Conservation (phyloP, 1,284 basidiomycete genomes). For the Trichosporon asahii region DNA sequence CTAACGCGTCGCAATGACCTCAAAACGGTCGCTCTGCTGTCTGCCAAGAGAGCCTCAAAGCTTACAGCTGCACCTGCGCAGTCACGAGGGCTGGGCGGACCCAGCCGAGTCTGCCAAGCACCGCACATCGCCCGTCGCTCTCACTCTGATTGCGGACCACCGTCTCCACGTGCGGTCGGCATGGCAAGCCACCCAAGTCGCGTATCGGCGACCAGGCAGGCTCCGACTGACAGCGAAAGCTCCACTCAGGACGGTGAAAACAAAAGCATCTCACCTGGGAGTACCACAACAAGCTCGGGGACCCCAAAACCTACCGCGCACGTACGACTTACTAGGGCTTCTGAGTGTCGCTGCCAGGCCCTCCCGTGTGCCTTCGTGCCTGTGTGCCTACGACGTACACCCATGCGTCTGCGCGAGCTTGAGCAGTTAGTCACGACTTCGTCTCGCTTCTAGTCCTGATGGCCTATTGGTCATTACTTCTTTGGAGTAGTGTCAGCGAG, state of each 20-base stretch:
- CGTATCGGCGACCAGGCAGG: neutral
- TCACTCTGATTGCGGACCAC: neutral
- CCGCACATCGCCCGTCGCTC: neutral
- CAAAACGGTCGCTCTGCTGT: neutral
- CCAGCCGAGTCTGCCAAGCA: neutral
- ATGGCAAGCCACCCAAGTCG: neutral
- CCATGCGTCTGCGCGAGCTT: neutral
- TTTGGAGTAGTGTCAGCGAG: neutral
- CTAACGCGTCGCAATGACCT: neutral
- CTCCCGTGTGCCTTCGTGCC: neutral
- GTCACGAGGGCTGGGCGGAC: neutral
- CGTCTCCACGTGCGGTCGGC: neutral
- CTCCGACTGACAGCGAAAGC: neutral
- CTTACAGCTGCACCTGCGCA: neutral
- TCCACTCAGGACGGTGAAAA: neutral
- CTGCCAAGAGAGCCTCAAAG: neutral
- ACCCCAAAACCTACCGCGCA: conserved; percentile 4
- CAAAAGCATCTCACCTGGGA: neutral
- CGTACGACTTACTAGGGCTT: neutral
- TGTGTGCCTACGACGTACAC: neutral
- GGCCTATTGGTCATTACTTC: neutral
- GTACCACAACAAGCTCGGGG: neutral
- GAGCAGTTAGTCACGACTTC: neutral
- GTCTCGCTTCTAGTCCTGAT: neutral
- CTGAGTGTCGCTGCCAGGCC: neutral